Conservation (phyloP, 163 green algal species). For the Prototheca cutis region DNA sequence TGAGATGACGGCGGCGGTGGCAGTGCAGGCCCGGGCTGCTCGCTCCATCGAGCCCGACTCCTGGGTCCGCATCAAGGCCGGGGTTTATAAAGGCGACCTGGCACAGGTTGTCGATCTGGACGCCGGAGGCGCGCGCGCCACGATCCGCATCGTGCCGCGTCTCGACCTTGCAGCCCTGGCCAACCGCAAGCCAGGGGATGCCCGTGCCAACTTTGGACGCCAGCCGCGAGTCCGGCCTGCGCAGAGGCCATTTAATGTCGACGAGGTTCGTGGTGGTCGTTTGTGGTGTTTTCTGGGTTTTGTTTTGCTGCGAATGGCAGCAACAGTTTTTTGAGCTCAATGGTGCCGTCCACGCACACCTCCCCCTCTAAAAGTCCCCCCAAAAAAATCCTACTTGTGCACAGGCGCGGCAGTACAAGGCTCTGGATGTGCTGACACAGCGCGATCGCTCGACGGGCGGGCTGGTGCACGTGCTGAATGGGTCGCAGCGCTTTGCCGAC, state of each 20-base stretch:
- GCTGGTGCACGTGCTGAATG: constrained; percentile 36
- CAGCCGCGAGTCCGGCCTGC: constrained; percentile 46
- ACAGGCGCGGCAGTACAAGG: constrained; percentile 7
- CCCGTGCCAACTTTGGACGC: constrained; percentile 44
- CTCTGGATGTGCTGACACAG: constrained; percentile 43
- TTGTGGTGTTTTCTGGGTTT: no score
- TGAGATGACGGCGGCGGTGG: constrained; percentile 73
- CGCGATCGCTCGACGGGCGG: constrained; percentile 36
- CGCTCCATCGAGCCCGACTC: constrained; percentile 4
- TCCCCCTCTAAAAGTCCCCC: no score
- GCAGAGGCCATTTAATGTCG: constrained; percentile 59
- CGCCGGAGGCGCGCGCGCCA: constrained; percentile 23
- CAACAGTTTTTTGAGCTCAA: no score
- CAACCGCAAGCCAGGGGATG: constrained; percentile 6
- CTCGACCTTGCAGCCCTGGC: constrained; percentile 68
- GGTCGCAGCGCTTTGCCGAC: constrained; percentile 57
- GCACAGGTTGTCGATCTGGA: constrained; percentile 63
- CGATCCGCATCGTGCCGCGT: constrained; percentile 65
- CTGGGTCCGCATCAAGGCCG: constrained; percentile 73
- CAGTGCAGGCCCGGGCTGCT: background rate
- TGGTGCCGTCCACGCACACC: no score
- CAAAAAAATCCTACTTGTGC: no score
- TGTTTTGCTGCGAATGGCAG: no score
- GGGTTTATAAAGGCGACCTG: constrained; percentile 91
- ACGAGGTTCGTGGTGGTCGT: constrained; percentile 56